phyloP scores from a whole-genome alignment of 2,329 filamentous ascomycete species.

The Xylariaceae sp. region DNA sequence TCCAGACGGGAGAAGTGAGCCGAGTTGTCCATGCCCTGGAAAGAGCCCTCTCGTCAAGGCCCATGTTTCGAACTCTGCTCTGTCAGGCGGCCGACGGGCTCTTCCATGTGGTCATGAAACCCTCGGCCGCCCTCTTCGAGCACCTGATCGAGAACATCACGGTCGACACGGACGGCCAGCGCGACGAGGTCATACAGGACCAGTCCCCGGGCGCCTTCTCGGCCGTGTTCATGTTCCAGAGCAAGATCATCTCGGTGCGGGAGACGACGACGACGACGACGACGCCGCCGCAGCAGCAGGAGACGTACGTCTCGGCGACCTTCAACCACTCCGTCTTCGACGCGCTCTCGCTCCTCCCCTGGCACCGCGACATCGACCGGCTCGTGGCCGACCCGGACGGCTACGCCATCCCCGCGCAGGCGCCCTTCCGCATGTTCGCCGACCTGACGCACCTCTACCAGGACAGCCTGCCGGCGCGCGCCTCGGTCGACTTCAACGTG shows the following conservation, averaged over 20 bases:
- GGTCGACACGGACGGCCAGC: not conserved
- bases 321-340: conserved; percentile 1
- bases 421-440: conserved; percentile 1
- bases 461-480: not conserved
- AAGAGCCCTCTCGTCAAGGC: not conserved
- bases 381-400: not conserved
- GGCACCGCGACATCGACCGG: conserved; percentile 1
- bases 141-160: not conserved
- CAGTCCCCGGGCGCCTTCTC: conserved; percentile 1
- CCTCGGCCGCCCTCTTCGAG: not conserved
- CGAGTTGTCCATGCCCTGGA: not conserved
- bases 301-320: not conserved
- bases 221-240: conserved; percentile 1
- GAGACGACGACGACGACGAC: not conserved
- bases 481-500: not conserved
- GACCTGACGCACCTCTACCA: conserved; percentile 1
- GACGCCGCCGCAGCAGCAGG: not conserved
- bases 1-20: not conserved
- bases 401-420: not conserved
- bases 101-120: not conserved
- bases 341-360: conserved; percentile 1
- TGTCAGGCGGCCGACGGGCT: not conserved
- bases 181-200: not conserved
- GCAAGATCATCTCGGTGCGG: not conserved
- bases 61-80: conserved; percentile 1